These are phyloP conservation scores for Hibiscus mutabilis DNA, from an alignment of 345 rosid species.

Conservation along the genomic window DNA sequence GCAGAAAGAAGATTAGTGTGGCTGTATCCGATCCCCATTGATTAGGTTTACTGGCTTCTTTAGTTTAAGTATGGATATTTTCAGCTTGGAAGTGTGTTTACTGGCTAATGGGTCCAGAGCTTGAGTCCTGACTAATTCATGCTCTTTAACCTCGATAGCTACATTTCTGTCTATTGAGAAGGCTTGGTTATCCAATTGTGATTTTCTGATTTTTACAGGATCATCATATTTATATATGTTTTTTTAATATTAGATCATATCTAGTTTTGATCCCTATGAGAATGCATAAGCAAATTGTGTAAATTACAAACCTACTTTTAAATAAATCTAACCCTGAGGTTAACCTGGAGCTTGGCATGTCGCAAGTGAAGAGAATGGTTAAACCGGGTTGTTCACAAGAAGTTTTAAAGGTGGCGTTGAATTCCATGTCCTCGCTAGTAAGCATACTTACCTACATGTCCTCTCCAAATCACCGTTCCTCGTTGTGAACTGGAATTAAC, in stretches of 20 bases:
- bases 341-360: conserved; percentile 8
- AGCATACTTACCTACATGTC: conserved; percentile 22
- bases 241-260: neutral
- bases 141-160: neutral
- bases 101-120: neutral
- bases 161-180: neutral
- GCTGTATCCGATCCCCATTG: too few species aligned
- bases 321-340: neutral
- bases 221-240: neutral
- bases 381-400: conserved; percentile 37
- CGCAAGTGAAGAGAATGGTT: conserved; percentile 30
- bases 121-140: neutral
- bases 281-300: neutral
- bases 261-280: neutral
- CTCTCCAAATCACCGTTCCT: conserved; percentile 17
- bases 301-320: neutral
- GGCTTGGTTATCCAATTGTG: neutral
- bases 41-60: conserved; percentile 2
- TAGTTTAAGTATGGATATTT: neutral
- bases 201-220: neutral
- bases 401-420: conserved; percentile 27
- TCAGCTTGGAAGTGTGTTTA: neutral
- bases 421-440: conserved; percentile 26
- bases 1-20: too few species aligned
- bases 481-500: conserved; percentile 19